Conservation (phyloP, 495 filamentous ascomycete genomes). For the Amniculicola lignicola region DNA sequence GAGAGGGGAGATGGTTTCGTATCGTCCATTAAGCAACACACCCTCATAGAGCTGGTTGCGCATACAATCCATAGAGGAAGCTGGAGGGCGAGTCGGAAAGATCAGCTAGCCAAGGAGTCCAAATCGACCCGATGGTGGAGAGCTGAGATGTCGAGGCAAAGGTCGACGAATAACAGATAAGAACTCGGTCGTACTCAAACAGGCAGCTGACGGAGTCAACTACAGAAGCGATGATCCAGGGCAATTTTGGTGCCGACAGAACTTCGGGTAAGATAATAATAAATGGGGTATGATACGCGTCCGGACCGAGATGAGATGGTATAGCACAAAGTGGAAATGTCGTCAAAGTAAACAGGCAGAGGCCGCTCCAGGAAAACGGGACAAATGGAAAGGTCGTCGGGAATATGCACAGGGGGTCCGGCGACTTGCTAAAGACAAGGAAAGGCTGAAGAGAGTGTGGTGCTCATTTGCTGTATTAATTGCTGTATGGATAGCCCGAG, state of each 20-base stretch:
- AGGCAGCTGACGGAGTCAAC: constrained; percentile 21
- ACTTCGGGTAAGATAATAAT: constrained; percentile 27
- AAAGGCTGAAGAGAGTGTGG: constrained; percentile 37
- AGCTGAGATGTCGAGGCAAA: constrained; percentile 7
- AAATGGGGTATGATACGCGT: constrained; percentile 26
- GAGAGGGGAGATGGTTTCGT: constrained; percentile 84
- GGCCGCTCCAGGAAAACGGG: constrained; percentile 28
- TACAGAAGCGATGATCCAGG: constrained; percentile 26
- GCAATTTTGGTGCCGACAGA: constrained; percentile 35
- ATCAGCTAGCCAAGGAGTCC: constrained; percentile 10
- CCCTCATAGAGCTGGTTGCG: constrained; percentile 42
- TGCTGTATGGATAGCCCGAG: constrained; percentile 34
- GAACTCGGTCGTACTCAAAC: constrained; percentile 26
- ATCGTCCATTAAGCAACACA: constrained; percentile 56
- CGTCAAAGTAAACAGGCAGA: constrained; percentile 27
- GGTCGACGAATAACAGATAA: not conserved
- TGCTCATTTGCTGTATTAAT: constrained; percentile 39
- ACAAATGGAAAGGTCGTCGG: constrained; percentile 21
- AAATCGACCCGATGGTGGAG: constrained; percentile 21
- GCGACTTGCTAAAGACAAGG: constrained; percentile 35
- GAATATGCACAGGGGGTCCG: constrained; percentile 36
- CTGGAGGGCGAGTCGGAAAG: not conserved
- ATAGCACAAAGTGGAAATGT: constrained; percentile 22
- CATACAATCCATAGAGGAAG: constrained; percentile 44
- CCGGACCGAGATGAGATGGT: constrained; percentile 11